A percentile compares a stretch with the other conserved stretches of the same genome.
These are phyloP conservation scores for Carpinus fangiana DNA, from an alignment of 306 rosid species.

Conservation along the genomic window DNA sequence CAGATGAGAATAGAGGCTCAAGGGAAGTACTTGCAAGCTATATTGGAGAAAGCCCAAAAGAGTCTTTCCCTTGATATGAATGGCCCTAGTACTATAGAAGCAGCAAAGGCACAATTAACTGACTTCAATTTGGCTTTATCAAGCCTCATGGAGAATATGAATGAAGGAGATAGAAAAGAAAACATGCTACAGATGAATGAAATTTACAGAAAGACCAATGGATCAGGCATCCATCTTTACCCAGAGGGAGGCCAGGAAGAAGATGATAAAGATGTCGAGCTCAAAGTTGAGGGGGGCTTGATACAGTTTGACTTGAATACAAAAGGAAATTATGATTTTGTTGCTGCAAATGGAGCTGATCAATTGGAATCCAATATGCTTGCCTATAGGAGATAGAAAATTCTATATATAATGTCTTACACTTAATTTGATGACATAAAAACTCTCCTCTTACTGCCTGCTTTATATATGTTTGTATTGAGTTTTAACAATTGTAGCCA, in stretches of 20 bases:
- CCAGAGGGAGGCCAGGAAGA: conserved; percentile 41
- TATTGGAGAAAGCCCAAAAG: conserved; percentile 79
- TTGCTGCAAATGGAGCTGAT: conserved; percentile 51
- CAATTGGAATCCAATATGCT: conserved; percentile 53
- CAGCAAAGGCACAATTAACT: conserved; percentile 56
- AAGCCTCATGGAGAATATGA: conserved; percentile 67
- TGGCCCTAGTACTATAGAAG: conserved; percentile 48
- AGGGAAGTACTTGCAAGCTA: conserved; percentile 79
- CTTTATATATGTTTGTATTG: not conserved
- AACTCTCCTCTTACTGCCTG: not conserved
- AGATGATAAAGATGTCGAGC: conserved; percentile 39
- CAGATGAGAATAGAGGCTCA: conserved; percentile 89
- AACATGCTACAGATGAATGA: conserved; percentile 38
- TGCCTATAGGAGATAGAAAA: conserved; percentile 45
- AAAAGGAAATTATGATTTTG: conserved; percentile 60
- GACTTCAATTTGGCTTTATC: conserved; percentile 72
- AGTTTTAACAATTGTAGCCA: not conserved
- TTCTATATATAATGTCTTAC: conserved; percentile 12
- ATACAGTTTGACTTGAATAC: conserved; percentile 71
- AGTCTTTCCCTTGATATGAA: conserved; percentile 55
- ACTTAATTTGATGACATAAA: conserved; percentile 8
- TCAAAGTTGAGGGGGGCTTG: conserved; percentile 50
- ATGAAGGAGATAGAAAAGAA: conserved; percentile 49
- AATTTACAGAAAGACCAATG: conserved; percentile 31
- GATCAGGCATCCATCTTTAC: conserved; percentile 43